Conservation (phyloP, 768 basidiomycete genomes). For the Sarcomyxa edulis region DNA sequence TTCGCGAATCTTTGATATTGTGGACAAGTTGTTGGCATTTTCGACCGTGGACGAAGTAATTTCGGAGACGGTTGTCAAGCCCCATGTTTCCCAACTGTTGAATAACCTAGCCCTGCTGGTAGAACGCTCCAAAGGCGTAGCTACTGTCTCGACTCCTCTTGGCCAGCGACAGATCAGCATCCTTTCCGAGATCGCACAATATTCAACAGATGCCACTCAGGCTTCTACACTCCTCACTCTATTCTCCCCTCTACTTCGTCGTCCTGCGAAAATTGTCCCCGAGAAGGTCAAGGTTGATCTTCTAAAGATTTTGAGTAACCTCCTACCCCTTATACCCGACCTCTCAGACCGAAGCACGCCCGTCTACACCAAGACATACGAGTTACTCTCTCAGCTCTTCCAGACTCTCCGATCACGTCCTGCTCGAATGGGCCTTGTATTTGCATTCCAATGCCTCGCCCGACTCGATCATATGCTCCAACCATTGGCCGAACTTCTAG, state of each 20-base stretch:
- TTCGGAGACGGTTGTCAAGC: constrained; percentile 53
- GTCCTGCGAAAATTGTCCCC: constrained; percentile 66
- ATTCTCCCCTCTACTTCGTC: constrained; percentile 76
- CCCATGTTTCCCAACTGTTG: constrained; percentile 68
- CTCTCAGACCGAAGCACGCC: constrained; percentile 38
- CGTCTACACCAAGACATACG: constrained; percentile 49
- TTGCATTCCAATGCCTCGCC: constrained; percentile 51
- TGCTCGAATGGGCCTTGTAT: constrained; percentile 65
- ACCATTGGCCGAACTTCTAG: constrained; percentile 48
- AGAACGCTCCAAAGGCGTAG: constrained; percentile 49
- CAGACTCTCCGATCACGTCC: constrained; percentile 66
- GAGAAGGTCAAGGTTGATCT: constrained; percentile 87
- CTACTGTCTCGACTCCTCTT: constrained; percentile 52
- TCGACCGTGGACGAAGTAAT: constrained; percentile 46
- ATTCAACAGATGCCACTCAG: constrained; percentile 64
- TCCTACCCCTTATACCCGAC: constrained; percentile 66
- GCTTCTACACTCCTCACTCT: constrained; percentile 68
- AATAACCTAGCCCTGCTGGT: constrained; percentile 66
- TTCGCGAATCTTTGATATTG: constrained; percentile 76
- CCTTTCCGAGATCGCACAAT: constrained; percentile 73
- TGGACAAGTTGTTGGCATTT: constrained; percentile 61
- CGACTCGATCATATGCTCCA: constrained; percentile 41
- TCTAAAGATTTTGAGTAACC: constrained; percentile 60
- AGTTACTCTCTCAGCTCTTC: constrained; percentile 72
- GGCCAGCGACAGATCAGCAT: constrained; percentile 80